Evolutionary conservation across 2,329 filamentous ascomycete genomes (phyloP).

Genomic region (Fusarium compactum): DNA sequence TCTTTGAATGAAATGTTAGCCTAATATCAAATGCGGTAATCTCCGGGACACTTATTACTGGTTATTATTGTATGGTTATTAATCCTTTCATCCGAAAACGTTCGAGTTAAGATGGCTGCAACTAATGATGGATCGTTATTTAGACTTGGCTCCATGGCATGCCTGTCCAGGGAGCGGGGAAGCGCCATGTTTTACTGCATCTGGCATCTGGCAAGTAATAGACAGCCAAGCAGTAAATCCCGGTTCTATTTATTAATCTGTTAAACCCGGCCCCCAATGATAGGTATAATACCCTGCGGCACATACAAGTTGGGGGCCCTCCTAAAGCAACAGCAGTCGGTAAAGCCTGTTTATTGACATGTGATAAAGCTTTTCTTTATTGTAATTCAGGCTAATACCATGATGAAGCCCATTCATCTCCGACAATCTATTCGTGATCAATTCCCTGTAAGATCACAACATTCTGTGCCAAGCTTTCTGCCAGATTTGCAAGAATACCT

Average conservation of each 20-base stretch:
- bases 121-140: neutral
- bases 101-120: neutral
- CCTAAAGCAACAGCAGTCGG: neutral
- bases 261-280: neutral
- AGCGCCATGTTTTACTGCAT: neutral
- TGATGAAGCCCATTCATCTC: too few species aligned
- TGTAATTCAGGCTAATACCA: neutral
- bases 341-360: neutral
- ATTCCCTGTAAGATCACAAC: too few species aligned
- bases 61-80: neutral
- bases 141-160: neutral
- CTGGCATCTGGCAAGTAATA: neutral
- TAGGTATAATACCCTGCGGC: neutral
- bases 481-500: too few species aligned
- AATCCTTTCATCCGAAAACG: neutral
- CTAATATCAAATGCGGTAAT: neutral
- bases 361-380: neutral
- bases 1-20: neutral
- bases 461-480: too few species aligned
- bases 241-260: neutral
- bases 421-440: too few species aligned
- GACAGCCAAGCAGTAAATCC: neutral
- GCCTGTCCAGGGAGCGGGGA: neutral
- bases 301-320: neutral
- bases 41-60: neutral